These are phyloP conservation scores for Psilocybe cubensis DNA, from an alignment of 768 basidiomycete genomes.

Conservation along the genomic window DNA sequence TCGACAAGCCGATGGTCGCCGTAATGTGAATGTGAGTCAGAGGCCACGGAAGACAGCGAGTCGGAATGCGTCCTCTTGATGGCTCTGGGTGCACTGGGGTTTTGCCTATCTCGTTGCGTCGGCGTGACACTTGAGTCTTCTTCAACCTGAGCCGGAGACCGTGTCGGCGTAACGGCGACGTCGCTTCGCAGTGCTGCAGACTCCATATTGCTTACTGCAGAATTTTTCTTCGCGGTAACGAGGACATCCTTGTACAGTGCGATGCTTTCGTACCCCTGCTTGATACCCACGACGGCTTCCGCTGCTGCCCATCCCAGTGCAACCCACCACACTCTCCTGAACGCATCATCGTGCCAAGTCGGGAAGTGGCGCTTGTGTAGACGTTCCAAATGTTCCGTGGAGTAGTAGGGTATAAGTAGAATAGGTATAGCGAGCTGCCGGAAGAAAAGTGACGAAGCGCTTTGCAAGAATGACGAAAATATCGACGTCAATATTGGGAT, in stretches of 20 bases:
- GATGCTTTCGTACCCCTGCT: constrained; percentile 74
- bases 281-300: constrained; percentile 65
- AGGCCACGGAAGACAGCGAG: constrained; percentile 2
- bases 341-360: constrained; percentile 60
- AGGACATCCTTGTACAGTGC: constrained; percentile 71
- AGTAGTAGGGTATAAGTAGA: constrained; percentile 52
- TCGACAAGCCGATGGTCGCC: background rate
- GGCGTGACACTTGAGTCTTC: constrained; percentile 13
- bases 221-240: constrained; percentile 42
- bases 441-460: constrained; percentile 53
- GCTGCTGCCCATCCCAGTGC: constrained; percentile 76
- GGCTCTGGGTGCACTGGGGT: background rate
- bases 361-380: constrained; percentile 36
- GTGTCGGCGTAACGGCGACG: constrained; percentile 2
- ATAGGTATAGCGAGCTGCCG: constrained; percentile 59
- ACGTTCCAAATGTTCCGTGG: constrained; percentile 25
- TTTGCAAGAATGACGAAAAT: constrained; percentile 48
- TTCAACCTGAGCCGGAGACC: background rate
- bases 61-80: background rate
- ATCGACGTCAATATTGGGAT: constrained; percentile 34
- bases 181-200: background rate
- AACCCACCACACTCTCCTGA: constrained; percentile 76
- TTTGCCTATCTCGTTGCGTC: constrained; percentile 14
- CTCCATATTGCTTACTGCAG: constrained; percentile 14
- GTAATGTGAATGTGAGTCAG: background rate